phyloP scores from a whole-genome alignment of 1,284 basidiomycete species.

The Puccinia hordei region DNA sequence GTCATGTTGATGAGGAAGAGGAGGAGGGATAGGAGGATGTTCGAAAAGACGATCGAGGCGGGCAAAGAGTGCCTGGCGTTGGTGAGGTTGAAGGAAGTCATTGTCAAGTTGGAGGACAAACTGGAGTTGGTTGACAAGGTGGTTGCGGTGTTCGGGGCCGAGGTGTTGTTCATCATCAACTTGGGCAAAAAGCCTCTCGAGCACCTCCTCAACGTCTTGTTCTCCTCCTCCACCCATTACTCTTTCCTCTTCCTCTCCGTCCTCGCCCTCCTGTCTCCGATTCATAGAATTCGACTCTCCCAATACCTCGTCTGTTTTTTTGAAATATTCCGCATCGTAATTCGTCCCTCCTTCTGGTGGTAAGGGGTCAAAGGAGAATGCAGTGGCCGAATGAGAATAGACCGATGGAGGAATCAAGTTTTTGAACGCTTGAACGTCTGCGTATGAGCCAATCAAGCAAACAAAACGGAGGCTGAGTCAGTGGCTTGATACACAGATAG shows the following conservation, averaged over 20 bases:
- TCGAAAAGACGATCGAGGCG: constrained; percentile 35
- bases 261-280: background rate
- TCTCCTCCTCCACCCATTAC: background rate
- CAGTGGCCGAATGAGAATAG: constrained; percentile 30
- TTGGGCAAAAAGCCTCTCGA: background rate
- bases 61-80: constrained; percentile 52
- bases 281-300: constrained; percentile 19
- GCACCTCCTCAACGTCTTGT: background rate
- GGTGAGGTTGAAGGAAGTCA: constrained; percentile 51
- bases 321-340: constrained; percentile 55
- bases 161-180: background rate
- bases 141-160: background rate
- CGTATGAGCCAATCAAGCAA: background rate
- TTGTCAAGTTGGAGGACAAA: constrained; percentile 50
- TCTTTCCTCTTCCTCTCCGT: background rate
- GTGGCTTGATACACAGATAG: background rate
- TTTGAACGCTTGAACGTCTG: constrained; percentile 53
- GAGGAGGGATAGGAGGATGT: background rate
- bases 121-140: constrained; percentile 50
- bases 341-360: constrained; percentile 53
- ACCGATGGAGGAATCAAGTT: constrained; percentile 54
- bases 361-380: constrained; percentile 55
- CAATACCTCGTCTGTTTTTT: constrained; percentile 8
- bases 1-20: background rate
- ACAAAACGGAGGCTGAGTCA: background rate